Evolutionary conservation across 345 rosid genomes (phyloP), one percentile per base, ranked within the genome.

Genomic region (Pistacia integerrima): DNA sequence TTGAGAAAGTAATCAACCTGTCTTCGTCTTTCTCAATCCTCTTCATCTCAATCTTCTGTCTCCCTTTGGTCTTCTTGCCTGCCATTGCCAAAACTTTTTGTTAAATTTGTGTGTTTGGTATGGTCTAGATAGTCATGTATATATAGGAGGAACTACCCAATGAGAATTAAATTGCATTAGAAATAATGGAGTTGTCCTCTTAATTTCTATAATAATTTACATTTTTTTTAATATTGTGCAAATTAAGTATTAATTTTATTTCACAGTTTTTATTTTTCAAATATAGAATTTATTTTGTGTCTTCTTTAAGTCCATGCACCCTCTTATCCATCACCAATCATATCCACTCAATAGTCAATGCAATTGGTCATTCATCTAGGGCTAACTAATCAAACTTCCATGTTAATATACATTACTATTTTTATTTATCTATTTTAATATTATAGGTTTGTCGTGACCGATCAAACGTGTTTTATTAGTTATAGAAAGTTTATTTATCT

Each of bases 1-100:
- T 89, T 0, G 89, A 86, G 74, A 86, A 86, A 10, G 84, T 66
- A 1, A 81, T 66, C 80, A 77, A 38, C 38, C 85, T 36, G n/a
- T 77, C 80, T 12, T 62, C 82, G 0, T 81, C 74, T 16, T 65
- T 9, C 8, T 77, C 80, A 0, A 85, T 80, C 49, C 51, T 68
- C 69, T 76, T 74, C 66, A 85, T 79, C 68, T 76, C 79, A 64
- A 78, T 79, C 78, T 81, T 81, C 75, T 78, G 82, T 4, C 72
- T 76, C 8, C 86, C 79, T 69, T n/a, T 83, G 5, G 82, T 78
- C 60, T 68, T 48, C 51, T 72, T 74, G 58, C 10, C 59, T 1
- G 51, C 72, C 59, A 49, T 67, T 35, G 17, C 52, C 14, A 6
- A 63, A 33, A 35, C 35, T 9, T 35, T 35, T 46, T n/a, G 13